Conservation (phyloP, 164 flowering plant genomes). For the Piper betle region DNA sequence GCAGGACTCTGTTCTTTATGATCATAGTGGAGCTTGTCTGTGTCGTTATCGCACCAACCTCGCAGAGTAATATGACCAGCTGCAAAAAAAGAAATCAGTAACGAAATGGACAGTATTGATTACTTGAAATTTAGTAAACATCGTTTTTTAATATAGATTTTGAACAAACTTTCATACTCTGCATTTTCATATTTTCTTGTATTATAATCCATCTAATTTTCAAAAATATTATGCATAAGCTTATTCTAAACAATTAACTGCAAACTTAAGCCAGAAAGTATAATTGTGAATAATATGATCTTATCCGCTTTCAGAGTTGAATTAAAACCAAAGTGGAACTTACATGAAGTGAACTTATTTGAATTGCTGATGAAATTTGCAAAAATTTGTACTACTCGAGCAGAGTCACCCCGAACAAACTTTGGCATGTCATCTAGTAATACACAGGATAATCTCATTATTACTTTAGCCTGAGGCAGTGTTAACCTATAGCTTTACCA, state of each 20-base stretch:
- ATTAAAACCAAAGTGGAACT: constrained; percentile 15
- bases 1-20: constrained; percentile 26
- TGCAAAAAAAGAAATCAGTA: constrained; percentile 11
- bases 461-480: background rate
- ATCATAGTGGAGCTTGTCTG: constrained; percentile 15
- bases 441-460: background rate
- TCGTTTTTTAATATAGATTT: background rate
- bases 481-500: background rate
- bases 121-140: background rate
- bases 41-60: constrained; percentile 66
- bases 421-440: constrained; percentile 78
- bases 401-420: constrained; percentile 82
- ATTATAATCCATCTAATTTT: background rate
- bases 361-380: constrained; percentile 94
- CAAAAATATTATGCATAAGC: background rate
- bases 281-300: background rate
- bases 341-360: constrained; percentile 88
- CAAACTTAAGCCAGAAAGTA: background rate
- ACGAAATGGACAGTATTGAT: background rate
- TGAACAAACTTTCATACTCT: background rate
- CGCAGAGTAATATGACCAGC: constrained; percentile 82
- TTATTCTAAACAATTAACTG: background rate
- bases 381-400: constrained; percentile 88
- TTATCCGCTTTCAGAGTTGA: background rate
- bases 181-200: background rate